Evolutionary conservation across 768 basidiomycete genomes (phyloP).

Genomic region (Kwoniella pini): DNA sequence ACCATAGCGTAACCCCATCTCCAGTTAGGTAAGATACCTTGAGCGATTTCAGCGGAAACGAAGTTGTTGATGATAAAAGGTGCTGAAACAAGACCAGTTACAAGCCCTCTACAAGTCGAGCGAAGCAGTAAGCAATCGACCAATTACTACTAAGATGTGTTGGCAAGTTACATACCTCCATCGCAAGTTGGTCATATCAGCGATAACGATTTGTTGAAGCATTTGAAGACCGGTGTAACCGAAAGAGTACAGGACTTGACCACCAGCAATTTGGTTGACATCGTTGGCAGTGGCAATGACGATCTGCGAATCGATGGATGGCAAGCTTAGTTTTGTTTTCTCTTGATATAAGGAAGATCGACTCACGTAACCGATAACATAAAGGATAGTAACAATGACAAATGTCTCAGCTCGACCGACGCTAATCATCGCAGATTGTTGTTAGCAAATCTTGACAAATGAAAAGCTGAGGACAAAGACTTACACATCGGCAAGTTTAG

Average conservation of each 20-base stretch:
- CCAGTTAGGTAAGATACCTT: slow-evolving; percentile 49
- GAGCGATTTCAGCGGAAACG: slow-evolving; percentile 55
- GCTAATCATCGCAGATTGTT: too few relatives aligned
- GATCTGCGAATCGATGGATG: too few relatives aligned
- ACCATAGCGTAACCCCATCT: slow-evolving; percentile 57
- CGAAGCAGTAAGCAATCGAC: background rate
- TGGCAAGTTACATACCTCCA: slow-evolving; percentile 47
- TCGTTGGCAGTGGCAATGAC: slow-evolving; percentile 43
- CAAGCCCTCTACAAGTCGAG: slow-evolving; percentile 28
- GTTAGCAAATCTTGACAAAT: too few relatives aligned
- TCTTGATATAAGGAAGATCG: background rate
- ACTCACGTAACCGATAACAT: slow-evolving; percentile 61
- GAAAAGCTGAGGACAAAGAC: slow-evolving; percentile 7
- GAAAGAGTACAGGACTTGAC: slow-evolving; percentile 57
- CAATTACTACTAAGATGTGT: background rate
- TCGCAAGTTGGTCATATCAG: slow-evolving; percentile 56
- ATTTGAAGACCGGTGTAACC: slow-evolving; percentile 55
- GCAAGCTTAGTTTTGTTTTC: background rate
- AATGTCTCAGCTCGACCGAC: slow-evolving; percentile 69
- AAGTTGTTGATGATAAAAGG: slow-evolving; percentile 56
- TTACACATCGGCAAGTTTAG: slow-evolving; percentile 69
- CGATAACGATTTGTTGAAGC: slow-evolving; percentile 56
- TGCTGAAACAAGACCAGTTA: slow-evolving; percentile 46
- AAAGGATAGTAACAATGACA: slow-evolving; percentile 62
- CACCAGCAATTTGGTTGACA: slow-evolving; percentile 48